These are phyloP conservation scores for Crucihimalaya himalaica DNA, from an alignment of 345 rosid genomes.

Conservation along the genomic window DNA sequence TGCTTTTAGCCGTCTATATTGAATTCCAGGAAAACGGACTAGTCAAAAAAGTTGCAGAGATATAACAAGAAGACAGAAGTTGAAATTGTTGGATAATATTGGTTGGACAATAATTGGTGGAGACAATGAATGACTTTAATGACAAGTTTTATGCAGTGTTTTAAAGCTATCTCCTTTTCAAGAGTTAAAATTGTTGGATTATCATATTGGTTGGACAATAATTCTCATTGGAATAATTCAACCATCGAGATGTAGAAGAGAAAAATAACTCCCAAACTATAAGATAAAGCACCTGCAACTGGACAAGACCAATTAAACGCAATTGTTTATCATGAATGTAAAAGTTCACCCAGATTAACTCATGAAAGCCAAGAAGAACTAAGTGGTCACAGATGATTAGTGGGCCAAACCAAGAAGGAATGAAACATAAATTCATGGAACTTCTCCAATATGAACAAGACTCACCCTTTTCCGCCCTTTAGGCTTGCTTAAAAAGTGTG, in stretches of 20 bases:
- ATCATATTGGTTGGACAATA: background rate
- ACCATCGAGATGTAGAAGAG: slow-evolving; percentile 11
- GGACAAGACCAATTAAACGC: slow-evolving; percentile 15
- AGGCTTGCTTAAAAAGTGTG: slow-evolving; percentile 58
- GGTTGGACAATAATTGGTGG: background rate
- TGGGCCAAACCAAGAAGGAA: slow-evolving; percentile 10
- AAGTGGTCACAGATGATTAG: slow-evolving; percentile 12
- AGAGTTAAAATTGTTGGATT: slow-evolving; percentile 4
- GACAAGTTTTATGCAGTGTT: slow-evolving; percentile 15
- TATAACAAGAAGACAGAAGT: slow-evolving; percentile 24
- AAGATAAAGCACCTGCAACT: slow-evolving; percentile 12
- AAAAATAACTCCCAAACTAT: background rate
- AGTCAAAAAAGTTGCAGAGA: slow-evolving; percentile 19
- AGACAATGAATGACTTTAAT: slow-evolving; percentile 9
- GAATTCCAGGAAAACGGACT: slow-evolving; percentile 16
- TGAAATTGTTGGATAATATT: background rate
- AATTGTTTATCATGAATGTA: background rate
- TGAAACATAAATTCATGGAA: slow-evolving; percentile 25
- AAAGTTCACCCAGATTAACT: background rate
- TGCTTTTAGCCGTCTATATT: slow-evolving; percentile 85
- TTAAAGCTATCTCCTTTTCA: slow-evolving; percentile 5
- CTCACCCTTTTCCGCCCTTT: slow-evolving; percentile 78
- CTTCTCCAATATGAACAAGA: slow-evolving; percentile 23
- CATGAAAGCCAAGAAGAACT: slow-evolving; percentile 2
- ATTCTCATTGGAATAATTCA: slow-evolving; percentile 5